phyloP scores from a whole-genome alignment of 108 stramenopile species.

The Fistulifera solaris region DNA sequence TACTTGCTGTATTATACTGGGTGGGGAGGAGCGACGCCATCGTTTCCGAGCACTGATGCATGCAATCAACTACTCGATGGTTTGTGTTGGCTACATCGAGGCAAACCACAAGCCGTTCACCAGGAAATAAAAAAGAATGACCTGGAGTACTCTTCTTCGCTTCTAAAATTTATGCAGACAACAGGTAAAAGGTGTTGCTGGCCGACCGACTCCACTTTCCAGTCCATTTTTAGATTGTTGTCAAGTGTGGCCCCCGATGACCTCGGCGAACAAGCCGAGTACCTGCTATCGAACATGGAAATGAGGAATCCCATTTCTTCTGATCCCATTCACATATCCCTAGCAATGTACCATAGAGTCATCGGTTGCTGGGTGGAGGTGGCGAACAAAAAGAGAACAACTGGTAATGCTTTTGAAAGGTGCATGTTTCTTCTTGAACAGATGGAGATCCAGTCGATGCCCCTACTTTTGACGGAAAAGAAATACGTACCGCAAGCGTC shows the following conservation, averaged over 20 bases:
- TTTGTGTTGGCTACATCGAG: neutral
- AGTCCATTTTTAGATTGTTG: neutral
- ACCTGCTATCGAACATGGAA: slow-evolving; percentile 5
- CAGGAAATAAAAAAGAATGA: neutral
- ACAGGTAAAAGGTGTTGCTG: neutral
- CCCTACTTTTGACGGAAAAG: slow-evolving; percentile 5
- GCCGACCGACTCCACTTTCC: neutral
- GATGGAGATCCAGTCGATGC: slow-evolving; percentile 1
- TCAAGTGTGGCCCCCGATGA: neutral
- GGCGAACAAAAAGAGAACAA: neutral
- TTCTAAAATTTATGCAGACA: neutral
- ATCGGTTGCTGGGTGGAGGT: slow-evolving; percentile 4
- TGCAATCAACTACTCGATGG: neutral
- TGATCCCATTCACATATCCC: neutral
- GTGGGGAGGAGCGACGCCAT: neutral
- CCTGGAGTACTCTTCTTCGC: neutral
- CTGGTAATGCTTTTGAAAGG: neutral
- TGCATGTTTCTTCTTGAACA: neutral
- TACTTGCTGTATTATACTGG: neutral
- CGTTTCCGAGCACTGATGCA: neutral
- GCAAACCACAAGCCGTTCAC: neutral
- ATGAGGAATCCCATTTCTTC: slow-evolving; percentile 1
- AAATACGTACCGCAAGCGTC: neutral
- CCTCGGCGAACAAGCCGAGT: slow-evolving; percentile 1
- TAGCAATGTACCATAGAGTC: slow-evolving; percentile 1